Base-by-base conservation (phyloP, 306 rosid species). In the Medicago arabica region DNA sequence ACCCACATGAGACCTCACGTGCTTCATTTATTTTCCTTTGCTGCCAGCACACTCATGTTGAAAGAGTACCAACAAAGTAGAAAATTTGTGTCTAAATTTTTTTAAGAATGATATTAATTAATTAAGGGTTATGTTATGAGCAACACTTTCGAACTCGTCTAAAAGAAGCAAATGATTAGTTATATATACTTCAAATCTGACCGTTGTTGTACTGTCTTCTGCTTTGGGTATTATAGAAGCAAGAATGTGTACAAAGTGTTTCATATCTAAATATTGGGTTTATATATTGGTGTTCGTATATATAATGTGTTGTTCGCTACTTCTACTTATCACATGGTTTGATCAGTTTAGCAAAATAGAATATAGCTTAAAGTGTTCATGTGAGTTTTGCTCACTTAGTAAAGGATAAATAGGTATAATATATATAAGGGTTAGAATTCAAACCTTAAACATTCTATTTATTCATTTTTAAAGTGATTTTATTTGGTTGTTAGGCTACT, bases 1-100 rank as follows among this genome's bases (percentile, higher is more conserved):
- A 36, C 12, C 65, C 72, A 80, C 85, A 81, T 82, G 86, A 71
- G 72, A 38, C 6, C 44, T 76, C 89, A 77, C 87, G 85, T 85
- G 91, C 44, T 66, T 54, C 46, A 50, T 61, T 70, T 71, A 43
- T 66, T 81, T 36, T 60, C 39, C 21, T 21, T 44, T 77, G 82
- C 36, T 74, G 34, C 82, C 87, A 77, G 75, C 86, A 74, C 78
- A 67, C 78, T 54, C 82, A 77, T 77, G 78, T 69, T 44, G 9
- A 39, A 58, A 61, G 78, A 64, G 58, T 49, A 67, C 61, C 5
- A n/a, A n/a, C 36, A 66, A 74, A 21, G 43, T 67, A 44, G 17
- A 68, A 28, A 68, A 18, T 4, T 46, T 77, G 7, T 74, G 53
- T 59, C 60, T 70, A 19, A 34, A 74, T 2, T 25, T 51, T 67